Conservation (phyloP, 345 rosid genomes). For the Cardamine occulta region DNA sequence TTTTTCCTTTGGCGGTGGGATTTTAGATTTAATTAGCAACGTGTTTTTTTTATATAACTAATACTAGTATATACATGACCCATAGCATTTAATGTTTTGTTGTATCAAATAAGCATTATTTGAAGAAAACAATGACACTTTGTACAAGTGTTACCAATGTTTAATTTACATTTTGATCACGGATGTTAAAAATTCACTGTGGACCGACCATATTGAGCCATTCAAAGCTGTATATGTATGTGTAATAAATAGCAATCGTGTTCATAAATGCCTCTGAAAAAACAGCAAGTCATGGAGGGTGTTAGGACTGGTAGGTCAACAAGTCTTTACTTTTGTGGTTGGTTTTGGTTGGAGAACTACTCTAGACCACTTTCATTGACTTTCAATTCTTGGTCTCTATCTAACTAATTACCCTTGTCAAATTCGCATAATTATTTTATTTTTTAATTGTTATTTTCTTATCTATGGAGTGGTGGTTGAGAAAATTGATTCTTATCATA, state of each 20-base stretch:
- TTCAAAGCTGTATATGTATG: slow-evolving; percentile 1
- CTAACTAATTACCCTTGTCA: no score
- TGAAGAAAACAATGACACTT: neutral
- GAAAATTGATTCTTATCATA: slow-evolving; percentile 1
- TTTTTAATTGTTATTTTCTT: no score
- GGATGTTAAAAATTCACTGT: slow-evolving; percentile 6
- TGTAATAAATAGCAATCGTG: neutral
- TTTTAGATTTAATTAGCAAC: neutral
- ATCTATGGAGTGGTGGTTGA: slow-evolving; percentile 30
- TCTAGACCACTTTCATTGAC: neutral
- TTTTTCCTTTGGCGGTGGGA: neutral
- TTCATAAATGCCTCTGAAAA: slow-evolving; percentile 30
- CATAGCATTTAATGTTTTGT: neutral
- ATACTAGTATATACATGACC: neutral
- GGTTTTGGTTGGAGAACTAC: slow-evolving; percentile 42
- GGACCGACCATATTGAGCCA: slow-evolving; percentile 12
- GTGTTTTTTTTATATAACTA: neutral
- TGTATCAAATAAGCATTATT: no score
- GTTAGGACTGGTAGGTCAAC: slow-evolving; percentile 40
- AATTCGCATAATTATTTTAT: no score
- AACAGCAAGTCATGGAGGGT: slow-evolving; percentile 12
- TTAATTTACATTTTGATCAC: neutral
- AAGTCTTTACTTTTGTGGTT: slow-evolving; percentile 28
- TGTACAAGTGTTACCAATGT: neutral
- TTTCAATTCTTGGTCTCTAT: no score